Evolutionary conservation across 2,329 filamentous ascomycete genomes (phyloP), one percentile per base, ranked within the genome.

Genomic region (Alternaria sp.): DNA sequence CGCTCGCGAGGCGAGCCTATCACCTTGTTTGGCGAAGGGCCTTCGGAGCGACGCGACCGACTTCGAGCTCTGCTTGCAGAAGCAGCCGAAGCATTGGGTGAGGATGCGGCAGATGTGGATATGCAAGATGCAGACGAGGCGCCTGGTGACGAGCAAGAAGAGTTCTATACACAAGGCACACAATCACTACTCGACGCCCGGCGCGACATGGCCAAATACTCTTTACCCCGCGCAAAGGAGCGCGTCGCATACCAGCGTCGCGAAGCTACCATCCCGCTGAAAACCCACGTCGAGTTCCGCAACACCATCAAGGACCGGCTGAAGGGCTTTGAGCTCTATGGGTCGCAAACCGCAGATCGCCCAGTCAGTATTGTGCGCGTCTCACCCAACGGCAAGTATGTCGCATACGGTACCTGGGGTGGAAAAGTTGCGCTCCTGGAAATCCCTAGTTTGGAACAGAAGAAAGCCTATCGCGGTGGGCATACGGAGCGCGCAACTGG

Each of bases 391-490:
- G 92, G 93, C 16, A 85, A 94, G 76, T 85, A 91, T 10, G 86
- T 98, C 36, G 95, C 94, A 3, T 92, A 93, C 3, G 95, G 95
- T 40, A 97, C 96, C 74, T 98, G 94, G 93, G 92, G 90, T 53
- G 95, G 95, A 54, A 90, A 92, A 52, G 89, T 99, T 66, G 94
- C 93, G 72, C 81, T 99, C 59, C 86, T 98, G 60, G 89, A 91
- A 59, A 90, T 97, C 20, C 94, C 94, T 2, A 91, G 89, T 69
- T 82, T 99, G 64, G 89, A 93, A 49, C 90, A 92, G 69, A 93
- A 90, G 75, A 87, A 85, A 71, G 89, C 87, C 5, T 83, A 96
- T 63, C 87, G 94, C 46, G 75, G 75, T n/a, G 95, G 92, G 2
- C 95, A 99, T 76, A 94, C 88, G 7, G 93, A 92, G 79, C 92